A percentile compares a stretch with the other conserved stretches of the same genome.
Evolutionary conservation across 1,284 basidiomycete genomes (phyloP).

Genomic region (Marasmius sp.): DNA sequence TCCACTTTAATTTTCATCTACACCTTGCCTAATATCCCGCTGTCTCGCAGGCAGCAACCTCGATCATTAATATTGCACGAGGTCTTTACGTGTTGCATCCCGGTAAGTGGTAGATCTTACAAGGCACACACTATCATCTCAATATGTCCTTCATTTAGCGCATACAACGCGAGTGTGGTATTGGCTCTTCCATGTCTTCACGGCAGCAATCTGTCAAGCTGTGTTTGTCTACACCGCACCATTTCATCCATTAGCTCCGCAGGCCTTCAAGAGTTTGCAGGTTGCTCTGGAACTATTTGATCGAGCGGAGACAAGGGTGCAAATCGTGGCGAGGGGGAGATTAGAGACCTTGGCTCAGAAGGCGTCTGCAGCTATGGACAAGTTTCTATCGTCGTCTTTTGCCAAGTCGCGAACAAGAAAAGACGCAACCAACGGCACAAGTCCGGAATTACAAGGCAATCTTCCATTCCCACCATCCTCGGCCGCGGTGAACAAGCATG

Average conservation of each 20-base stretch:
- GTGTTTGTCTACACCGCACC: constrained; percentile 23
- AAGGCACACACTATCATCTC: not conserved
- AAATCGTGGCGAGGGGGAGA: constrained; percentile 16
- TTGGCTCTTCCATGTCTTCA: constrained; percentile 23
- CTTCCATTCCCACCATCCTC: not conserved
- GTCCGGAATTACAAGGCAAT: not conserved
- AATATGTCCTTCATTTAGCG: constrained; percentile 3
- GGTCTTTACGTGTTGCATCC: constrained; percentile 22
- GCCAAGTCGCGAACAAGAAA: not conserved
- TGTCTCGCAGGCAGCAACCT: constrained; percentile 17
- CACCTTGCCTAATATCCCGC: not conserved
- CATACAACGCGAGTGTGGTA: constrained; percentile 23
- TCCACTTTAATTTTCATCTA: not conserved
- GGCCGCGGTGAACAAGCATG: too few relatives aligned
- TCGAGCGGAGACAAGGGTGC: constrained; percentile 16
- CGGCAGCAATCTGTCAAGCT: constrained; percentile 22
- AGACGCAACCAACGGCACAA: not conserved
- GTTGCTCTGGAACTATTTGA: constrained; percentile 20
- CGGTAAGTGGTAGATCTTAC: constrained; percentile 9
- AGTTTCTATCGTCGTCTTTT: not conserved
- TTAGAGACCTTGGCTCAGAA: constrained; percentile 13
- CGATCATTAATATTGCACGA: constrained; percentile 21
- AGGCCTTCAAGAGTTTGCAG: constrained; percentile 21
- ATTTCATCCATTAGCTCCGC: constrained; percentile 20
- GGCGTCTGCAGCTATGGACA: constrained; percentile 17